A percentile compares a stretch with the other conserved stretches of the same genome.
Conservation (phyloP, 164 flowering plant genomes). For the Vitis labrusca region DNA sequence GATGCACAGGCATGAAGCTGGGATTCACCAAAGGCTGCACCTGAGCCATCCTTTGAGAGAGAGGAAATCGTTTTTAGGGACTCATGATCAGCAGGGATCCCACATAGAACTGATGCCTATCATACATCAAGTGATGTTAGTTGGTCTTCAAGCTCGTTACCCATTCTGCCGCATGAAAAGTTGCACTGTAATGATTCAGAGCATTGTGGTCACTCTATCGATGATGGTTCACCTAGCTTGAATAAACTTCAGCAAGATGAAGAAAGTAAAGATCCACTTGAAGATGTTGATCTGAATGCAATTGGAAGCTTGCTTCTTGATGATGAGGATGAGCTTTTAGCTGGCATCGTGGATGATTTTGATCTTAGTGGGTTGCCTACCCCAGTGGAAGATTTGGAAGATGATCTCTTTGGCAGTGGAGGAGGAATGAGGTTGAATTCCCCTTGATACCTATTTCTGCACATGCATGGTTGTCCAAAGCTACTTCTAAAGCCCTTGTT, state of each 20-base stretch:
- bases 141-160: conserved; percentile 89
- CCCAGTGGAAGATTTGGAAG: conserved; percentile 90
- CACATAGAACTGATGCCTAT: conserved; percentile 33
- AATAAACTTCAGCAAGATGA: conserved; percentile 37
- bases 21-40: too few species aligned
- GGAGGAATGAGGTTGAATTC: conserved; percentile 93
- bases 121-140: conserved; percentile 70
- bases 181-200: conserved; percentile 47
- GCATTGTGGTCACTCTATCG: conserved; percentile 33
- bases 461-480: too few species aligned
- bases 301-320: conserved; percentile 82
- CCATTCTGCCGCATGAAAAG: conserved; percentile 81
- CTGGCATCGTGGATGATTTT: conserved; percentile 86
- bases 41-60: too few species aligned
- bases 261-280: conserved; percentile 44
- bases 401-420: conserved; percentile 90
- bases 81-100: conserved; percentile 25
- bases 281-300: conserved; percentile 43
- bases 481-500: too few species aligned
- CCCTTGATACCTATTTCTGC: too few species aligned
- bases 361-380: conserved; percentile 73
- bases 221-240: conserved; percentile 45
- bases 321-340: conserved; percentile 89
- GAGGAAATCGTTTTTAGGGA: too few species aligned
- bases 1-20: too few species aligned